Percentiles rank a stretch among this genome's conserved stretches.
These are phyloP conservation scores for Pseudogymnoascus sp. DNA, from an alignment of 2,329 filamentous ascomycete genomes.

Conservation along the genomic window DNA sequence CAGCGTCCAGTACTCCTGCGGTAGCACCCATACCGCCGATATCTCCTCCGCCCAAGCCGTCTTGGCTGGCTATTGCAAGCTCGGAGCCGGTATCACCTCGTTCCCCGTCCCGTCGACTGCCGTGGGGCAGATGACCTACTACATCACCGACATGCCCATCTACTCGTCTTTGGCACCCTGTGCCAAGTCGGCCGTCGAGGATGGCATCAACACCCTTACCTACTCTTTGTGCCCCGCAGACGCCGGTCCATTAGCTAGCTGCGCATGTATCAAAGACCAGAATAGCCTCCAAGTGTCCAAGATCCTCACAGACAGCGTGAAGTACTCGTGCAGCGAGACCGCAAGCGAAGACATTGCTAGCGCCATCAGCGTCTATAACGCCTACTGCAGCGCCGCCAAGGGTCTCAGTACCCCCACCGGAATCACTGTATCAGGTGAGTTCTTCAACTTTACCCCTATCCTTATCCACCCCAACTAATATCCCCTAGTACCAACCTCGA, in stretches of 20 bases:
- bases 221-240: slow-evolving; percentile 38
- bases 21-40: slow-evolving; percentile 38
- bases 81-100: slow-evolving; percentile 41
- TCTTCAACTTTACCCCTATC: background rate
- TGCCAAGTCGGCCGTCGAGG: slow-evolving; percentile 38
- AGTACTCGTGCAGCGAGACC: slow-evolving; percentile 38
- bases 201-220: slow-evolving; percentile 35
- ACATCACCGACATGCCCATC: slow-evolving; percentile 44
- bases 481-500: background rate
- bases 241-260: slow-evolving; percentile 44
- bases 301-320: slow-evolving; percentile 38
- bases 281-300: slow-evolving; percentile 39
- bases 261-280: slow-evolving; percentile 43
- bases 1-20: slow-evolving; percentile 38
- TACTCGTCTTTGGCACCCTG: slow-evolving; percentile 40
- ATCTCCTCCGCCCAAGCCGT: slow-evolving; percentile 43
- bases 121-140: slow-evolving; percentile 49
- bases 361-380: slow-evolving; percentile 38
- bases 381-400: slow-evolving; percentile 45
- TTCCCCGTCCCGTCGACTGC: slow-evolving; percentile 41
- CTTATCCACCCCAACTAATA: background rate
- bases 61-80: slow-evolving; percentile 45
- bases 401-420: slow-evolving; percentile 35
- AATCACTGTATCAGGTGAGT: slow-evolving; percentile 34
- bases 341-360: slow-evolving; percentile 40